phyloP scores from a whole-genome alignment of 305 asterid species.

The Fraxinus sp. region DNA sequence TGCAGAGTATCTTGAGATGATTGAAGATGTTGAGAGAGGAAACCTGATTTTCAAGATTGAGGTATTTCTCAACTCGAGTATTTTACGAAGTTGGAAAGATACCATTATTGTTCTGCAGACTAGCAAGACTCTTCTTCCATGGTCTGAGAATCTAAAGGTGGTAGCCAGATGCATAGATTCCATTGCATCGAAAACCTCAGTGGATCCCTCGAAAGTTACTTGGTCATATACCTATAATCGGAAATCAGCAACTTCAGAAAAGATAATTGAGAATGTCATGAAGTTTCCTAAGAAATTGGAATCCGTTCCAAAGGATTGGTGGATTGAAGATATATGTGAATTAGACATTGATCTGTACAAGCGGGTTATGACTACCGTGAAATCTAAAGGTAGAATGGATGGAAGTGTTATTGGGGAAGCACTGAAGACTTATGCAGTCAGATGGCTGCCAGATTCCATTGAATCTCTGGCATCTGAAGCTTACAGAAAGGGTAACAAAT shows the following conservation, averaged over 20 bases:
- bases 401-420: slow-evolving; percentile 78
- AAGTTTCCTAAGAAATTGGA: slow-evolving; percentile 39
- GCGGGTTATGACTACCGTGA: slow-evolving; percentile 68
- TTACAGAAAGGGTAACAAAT: slow-evolving; percentile 54
- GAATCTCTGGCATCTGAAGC: slow-evolving; percentile 69
- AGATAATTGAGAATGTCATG: slow-evolving; percentile 37
- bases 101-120: slow-evolving; percentile 89
- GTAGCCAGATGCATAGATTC: slow-evolving; percentile 75
- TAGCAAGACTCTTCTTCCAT: slow-evolving; percentile 62
- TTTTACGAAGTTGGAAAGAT: slow-evolving; percentile 84
- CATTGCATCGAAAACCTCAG: slow-evolving; percentile 76
- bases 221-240: slow-evolving; percentile 85
- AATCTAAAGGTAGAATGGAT: slow-evolving; percentile 79
- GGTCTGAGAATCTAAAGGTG: slow-evolving; percentile 75
- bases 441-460: slow-evolving; percentile 84
- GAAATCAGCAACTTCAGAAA: slow-evolving; percentile 48
- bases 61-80: slow-evolving; percentile 72
- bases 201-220: slow-evolving; percentile 66
- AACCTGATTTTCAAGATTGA: slow-evolving; percentile 73
- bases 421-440: slow-evolving; percentile 62
- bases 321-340: slow-evolving; percentile 84
- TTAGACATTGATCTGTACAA: slow-evolving; percentile 74
- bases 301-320: slow-evolving; percentile 74
- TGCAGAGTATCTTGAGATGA: slow-evolving; percentile 87
- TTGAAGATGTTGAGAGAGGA: slow-evolving; percentile 74